Percentiles rank a stretch among this genome's conserved stretches.
Conservation (phyloP, 768 basidiomycete genomes). For the Tylopilus intermedius region DNA sequence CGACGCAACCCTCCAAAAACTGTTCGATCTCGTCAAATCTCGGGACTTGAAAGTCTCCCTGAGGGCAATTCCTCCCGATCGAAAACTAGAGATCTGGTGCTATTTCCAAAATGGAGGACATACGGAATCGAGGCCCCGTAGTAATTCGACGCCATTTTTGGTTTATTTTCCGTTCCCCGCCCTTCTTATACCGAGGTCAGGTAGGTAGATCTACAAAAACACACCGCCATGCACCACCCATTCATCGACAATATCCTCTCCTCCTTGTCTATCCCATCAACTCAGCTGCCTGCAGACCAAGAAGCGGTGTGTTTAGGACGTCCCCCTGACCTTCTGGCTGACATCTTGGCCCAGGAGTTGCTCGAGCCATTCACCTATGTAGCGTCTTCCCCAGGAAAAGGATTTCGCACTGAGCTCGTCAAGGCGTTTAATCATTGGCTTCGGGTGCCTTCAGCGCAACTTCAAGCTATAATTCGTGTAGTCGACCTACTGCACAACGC, state of each 20-base stretch:
- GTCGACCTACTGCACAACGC: constrained; percentile 93
- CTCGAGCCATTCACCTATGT: constrained; percentile 89
- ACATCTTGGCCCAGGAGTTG: constrained; percentile 36
- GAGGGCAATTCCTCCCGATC: constrained; percentile 1
- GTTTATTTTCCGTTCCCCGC: constrained; percentile 2
- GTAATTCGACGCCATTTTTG: constrained; percentile 5
- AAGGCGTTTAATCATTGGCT: constrained; percentile 93
- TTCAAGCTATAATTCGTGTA: constrained; percentile 68
- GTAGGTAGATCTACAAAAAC: neutral
- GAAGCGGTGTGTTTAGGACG: constrained; percentile 20
- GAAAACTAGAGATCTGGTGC: neutral
- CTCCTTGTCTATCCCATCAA: constrained; percentile 28
- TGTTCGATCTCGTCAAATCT: constrained; percentile 1
- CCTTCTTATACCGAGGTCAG: constrained; percentile 10
- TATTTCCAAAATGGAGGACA: constrained; percentile 2
- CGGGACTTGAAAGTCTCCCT: constrained; percentile 6
- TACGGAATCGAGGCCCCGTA: neutral
- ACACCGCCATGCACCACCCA: constrained; percentile 17
- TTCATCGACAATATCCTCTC: constrained; percentile 39
- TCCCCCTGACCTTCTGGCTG: neutral
- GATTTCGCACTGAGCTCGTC: constrained; percentile 80
- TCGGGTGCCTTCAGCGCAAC: constrained; percentile 67
- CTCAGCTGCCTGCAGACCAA: constrained; percentile 15
- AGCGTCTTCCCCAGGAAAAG: constrained; percentile 82
- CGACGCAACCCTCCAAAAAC: too few relatives aligned